Conservation (phyloP, 2,329 filamentous ascomycete genomes). For the Aspergillus sp. region DNA sequence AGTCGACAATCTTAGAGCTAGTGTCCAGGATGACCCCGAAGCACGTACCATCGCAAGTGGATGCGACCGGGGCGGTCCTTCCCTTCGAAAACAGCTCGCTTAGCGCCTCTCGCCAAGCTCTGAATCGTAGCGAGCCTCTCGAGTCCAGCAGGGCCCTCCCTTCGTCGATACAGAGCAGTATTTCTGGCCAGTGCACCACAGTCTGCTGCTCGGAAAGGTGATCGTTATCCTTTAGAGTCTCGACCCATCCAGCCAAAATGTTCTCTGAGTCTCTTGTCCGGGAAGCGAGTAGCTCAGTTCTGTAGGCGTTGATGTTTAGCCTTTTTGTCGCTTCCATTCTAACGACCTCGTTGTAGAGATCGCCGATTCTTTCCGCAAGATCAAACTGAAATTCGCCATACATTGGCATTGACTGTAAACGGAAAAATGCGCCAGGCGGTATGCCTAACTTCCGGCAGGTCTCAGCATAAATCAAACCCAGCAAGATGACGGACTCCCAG, state of each 20-base stretch:
- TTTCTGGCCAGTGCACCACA: too few species aligned
- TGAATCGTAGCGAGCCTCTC: too few species aligned
- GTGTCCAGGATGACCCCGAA: slow-evolving; percentile 3
- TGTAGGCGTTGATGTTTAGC: background rate
- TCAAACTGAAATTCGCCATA: background rate
- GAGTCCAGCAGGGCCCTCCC: too few species aligned
- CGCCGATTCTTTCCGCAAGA: background rate
- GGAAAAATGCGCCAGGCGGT: slow-evolving; percentile 1
- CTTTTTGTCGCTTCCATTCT: background rate
- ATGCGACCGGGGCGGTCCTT: background rate
- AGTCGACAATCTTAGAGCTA: slow-evolving; percentile 1
- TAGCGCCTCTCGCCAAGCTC: background rate
- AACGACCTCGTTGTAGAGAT: background rate
- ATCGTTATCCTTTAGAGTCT: too few species aligned
- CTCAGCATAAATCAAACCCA: background rate
- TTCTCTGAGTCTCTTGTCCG: too few species aligned
- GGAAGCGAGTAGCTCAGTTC: too few species aligned
- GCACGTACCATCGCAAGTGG: background rate
- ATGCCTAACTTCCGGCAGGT: slow-evolving; percentile 1
- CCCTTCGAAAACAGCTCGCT: background rate
- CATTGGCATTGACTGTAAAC: background rate
- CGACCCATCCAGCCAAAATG: too few species aligned
- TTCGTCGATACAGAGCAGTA: too few species aligned
- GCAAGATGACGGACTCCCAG: background rate
- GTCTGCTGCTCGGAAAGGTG: too few species aligned